Conservation (phyloP, 2,329 filamentous ascomycete genomes). For the Fusarium sp. region DNA sequence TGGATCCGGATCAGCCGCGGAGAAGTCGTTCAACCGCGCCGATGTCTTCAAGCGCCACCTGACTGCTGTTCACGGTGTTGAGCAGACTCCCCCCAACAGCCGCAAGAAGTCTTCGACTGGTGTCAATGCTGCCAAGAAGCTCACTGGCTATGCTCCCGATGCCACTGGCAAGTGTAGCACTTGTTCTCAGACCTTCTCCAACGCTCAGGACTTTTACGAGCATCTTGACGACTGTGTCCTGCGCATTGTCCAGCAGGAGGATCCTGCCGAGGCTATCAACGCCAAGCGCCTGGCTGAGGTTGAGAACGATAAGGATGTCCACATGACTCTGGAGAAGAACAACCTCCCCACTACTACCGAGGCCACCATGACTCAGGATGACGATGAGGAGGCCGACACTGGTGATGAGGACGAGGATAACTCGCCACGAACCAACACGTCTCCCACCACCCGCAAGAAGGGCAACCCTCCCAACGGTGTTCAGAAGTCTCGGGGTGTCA, state of each 20-base stretch:
- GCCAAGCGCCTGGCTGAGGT: slow-evolving; percentile 74
- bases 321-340: slow-evolving; percentile 73
- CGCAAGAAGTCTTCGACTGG: slow-evolving; percentile 73
- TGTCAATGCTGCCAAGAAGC: slow-evolving; percentile 68
- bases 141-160: slow-evolving; percentile 78
- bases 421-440: slow-evolving; percentile 59
- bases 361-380: slow-evolving; percentile 55
- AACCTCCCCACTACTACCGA: slow-evolving; percentile 63
- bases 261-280: slow-evolving; percentile 76
- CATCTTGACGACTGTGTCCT: slow-evolving; percentile 86
- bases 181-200: slow-evolving; percentile 89
- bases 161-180: slow-evolving; percentile 96
- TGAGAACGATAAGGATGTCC: slow-evolving; percentile 72
- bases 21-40: slow-evolving; percentile 95
- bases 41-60: slow-evolving; percentile 97
- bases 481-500: slow-evolving; percentile 78
- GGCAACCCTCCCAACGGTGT: slow-evolving; percentile 67
- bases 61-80: slow-evolving; percentile 89
- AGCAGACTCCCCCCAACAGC: slow-evolving; percentile 92
- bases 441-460: slow-evolving; percentile 64
- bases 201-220: slow-evolving; percentile 98
- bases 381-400: slow-evolving; percentile 66
- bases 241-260: slow-evolving; percentile 78
- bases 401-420: slow-evolving; percentile 64
- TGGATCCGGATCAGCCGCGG: slow-evolving; percentile 85